These are phyloP conservation scores for Raffaelea ambrosiae DNA, from an alignment of 2,329 filamentous ascomycete species.

Conservation along the genomic window DNA sequence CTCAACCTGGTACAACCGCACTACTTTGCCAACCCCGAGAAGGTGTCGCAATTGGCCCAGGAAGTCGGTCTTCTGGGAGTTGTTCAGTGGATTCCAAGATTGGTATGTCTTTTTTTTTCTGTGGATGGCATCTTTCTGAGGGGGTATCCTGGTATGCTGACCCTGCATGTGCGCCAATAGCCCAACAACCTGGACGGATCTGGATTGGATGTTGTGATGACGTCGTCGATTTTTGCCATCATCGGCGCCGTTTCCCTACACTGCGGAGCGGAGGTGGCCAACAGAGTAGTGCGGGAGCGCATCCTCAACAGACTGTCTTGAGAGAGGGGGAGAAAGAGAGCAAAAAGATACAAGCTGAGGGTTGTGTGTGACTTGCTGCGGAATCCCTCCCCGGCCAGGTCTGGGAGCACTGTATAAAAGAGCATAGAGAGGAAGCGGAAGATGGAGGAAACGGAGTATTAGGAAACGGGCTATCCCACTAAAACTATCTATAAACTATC, in stretches of 20 bases:
- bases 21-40: conserved; percentile 53
- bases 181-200: conserved; percentile 62
- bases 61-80: conserved; percentile 66
- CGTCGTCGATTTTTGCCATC: conserved; percentile 74
- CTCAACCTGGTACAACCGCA: conserved; percentile 53
- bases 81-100: conserved; percentile 73
- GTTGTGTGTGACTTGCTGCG: too few species aligned
- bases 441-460: background rate
- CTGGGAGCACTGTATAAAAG: too few species aligned
- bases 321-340: background rate
- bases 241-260: conserved; percentile 86
- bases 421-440: background rate
- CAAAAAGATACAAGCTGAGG: background rate
- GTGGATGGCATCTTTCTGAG: too few species aligned
- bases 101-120: conserved; percentile 44
- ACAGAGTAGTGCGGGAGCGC: conserved; percentile 64
- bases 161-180: conserved; percentile 20
- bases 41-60: conserved; percentile 59
- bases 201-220: conserved; percentile 65
- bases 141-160: background rate
- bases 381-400: too few species aligned
- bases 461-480: too few species aligned
- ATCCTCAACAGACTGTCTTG: conserved; percentile 46
- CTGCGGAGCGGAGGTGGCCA: conserved; percentile 70
- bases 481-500: too few species aligned